phyloP scores from a whole-genome alignment of 805 yeast genomes.

The Alloascoidea africana region DNA sequence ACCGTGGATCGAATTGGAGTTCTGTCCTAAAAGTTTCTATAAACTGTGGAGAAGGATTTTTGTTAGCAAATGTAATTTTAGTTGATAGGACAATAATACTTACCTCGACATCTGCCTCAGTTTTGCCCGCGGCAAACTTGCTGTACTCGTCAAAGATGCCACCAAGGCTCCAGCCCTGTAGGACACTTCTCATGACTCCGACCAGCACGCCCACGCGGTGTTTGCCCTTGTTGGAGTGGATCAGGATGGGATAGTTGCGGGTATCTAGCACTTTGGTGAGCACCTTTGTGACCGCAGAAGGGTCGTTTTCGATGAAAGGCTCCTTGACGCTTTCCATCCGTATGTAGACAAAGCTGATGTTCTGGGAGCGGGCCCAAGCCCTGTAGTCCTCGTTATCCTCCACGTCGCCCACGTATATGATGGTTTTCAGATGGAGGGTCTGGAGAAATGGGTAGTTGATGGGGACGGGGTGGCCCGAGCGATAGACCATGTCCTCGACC shows the following conservation, averaged over 20 bases:
- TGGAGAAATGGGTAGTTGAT: conserved; percentile 68
- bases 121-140: conserved; percentile 86
- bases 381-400: conserved; percentile 48
- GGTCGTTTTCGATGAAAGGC: conserved; percentile 47
- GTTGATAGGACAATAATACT: conserved; percentile 1
- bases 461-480: conserved; percentile 91
- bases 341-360: conserved; percentile 41
- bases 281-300: conserved; percentile 33
- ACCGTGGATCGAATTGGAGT: conserved; percentile 28
- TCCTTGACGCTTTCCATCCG: conserved; percentile 63
- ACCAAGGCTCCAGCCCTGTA: conserved; percentile 89
- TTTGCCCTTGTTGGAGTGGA: conserved; percentile 95
- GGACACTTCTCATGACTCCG: conserved; percentile 72
- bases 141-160: conserved; percentile 91
- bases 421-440: conserved; percentile 57
- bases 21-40: conserved; percentile 70
- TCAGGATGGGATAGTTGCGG: conserved; percentile 71
- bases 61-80: not conserved
- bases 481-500: conserved; percentile 74
- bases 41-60: conserved; percentile 21
- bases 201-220: conserved; percentile 89
- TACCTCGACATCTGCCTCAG: conserved; percentile 72
- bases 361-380: conserved; percentile 45
- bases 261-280: conserved; percentile 11
- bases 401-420: conserved; percentile 73